A percentile compares a stretch with the other conserved stretches of the same genome.
phyloP scores from a whole-genome alignment of 805 yeast species.

The Wickerhamomyces hampshirensis region DNA sequence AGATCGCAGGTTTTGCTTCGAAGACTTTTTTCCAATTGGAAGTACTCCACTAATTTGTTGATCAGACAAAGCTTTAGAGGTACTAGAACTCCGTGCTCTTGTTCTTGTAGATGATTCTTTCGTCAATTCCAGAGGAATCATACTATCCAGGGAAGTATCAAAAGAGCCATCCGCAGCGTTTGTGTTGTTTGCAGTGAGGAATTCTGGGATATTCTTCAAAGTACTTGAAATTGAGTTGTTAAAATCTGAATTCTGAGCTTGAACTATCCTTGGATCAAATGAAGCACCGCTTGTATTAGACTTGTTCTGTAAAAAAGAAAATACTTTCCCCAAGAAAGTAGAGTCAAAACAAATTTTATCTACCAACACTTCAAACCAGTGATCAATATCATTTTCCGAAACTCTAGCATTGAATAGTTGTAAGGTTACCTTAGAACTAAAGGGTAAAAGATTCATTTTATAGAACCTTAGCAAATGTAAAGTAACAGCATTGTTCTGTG shows the following conservation, averaged over 20 bases:
- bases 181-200: no score
- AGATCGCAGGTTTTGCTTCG: constrained; percentile 5
- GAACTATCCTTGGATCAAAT: no score
- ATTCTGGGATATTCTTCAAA: no score
- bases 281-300: no score
- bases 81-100: no score
- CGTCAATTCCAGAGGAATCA: constrained; percentile 5
- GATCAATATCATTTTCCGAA: constrained; percentile 6
- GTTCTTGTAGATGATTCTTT: constrained; percentile 3
- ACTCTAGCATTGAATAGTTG: not conserved
- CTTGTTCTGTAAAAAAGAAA: no score
- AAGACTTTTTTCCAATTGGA: constrained; percentile 1
- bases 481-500: constrained; percentile 2
- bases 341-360: constrained; percentile 9
- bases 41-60: no score
- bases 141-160: constrained; percentile 1
- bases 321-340: constrained; percentile 1
- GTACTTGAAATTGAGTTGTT: no score
- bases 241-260: no score
- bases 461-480: constrained; percentile 10
- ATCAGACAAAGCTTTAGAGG: no score
- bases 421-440: not conserved
- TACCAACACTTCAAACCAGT: constrained; percentile 1
- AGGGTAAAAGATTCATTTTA: constrained; percentile 6
- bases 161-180: no score